Percentiles rank a stretch among this genome's conserved stretches.
Conservation (phyloP, 768 basidiomycete genomes). For the Infundibulicybe gibba region DNA sequence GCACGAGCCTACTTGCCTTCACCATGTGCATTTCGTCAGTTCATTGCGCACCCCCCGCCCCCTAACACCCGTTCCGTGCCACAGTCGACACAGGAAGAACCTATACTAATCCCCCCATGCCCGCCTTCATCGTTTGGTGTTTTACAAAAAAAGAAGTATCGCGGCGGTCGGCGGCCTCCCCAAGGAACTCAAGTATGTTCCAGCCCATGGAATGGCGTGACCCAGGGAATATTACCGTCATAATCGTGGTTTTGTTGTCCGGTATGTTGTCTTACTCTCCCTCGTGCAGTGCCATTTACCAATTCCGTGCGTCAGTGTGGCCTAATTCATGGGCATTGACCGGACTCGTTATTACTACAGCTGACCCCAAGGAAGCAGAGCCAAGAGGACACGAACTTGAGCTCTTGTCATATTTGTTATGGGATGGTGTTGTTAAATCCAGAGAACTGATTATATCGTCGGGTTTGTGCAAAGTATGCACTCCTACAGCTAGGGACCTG, state of each 20-base stretch:
- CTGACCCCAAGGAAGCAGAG: constrained; percentile 3
- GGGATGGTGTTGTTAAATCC: too few relatives aligned
- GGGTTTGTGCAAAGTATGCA: too few relatives aligned
- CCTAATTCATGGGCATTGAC: constrained; percentile 54
- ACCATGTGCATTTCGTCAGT: constrained; percentile 43
- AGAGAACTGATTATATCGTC: too few relatives aligned
- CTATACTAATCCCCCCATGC: constrained; percentile 1
- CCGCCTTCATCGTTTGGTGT: constrained; percentile 7
- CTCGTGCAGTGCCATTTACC: not conserved
- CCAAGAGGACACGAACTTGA: too few relatives aligned
- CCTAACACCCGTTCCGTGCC: not conserved
- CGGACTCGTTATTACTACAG: constrained; percentile 41
- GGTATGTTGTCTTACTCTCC: constrained; percentile 34
- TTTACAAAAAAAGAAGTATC: too few relatives aligned
- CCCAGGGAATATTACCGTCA: constrained; percentile 76
- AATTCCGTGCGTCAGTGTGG: constrained; percentile 29
- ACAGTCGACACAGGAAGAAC: constrained; percentile 59
- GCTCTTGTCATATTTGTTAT: too few relatives aligned
- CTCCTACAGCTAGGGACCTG: too few relatives aligned
- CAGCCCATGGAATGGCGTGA: constrained; percentile 65
- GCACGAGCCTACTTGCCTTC: constrained; percentile 57
- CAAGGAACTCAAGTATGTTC: constrained; percentile 42
- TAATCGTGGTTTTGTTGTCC: constrained; percentile 51
- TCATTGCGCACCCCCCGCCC: too few relatives aligned
- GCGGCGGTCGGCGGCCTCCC: constrained; percentile 57